Evolutionary conservation across 2,329 filamentous ascomycete species (phyloP).

Genomic region (Didymella glomerata): DNA sequence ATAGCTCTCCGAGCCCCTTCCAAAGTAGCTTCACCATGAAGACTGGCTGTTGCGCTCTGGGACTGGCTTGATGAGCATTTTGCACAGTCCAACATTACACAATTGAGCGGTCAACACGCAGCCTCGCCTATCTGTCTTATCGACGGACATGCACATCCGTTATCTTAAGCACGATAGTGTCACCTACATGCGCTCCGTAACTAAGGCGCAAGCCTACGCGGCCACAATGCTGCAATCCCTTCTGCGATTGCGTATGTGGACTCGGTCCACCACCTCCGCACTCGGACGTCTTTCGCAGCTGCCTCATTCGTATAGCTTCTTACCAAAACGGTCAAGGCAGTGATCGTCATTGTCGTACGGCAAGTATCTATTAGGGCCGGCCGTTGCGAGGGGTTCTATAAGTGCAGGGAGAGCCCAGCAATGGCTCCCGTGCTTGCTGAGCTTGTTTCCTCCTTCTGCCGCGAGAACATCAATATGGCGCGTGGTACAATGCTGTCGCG

Average conservation of each 20-base stretch:
- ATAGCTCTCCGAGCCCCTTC: neutral
- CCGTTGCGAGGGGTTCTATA: slow-evolving; percentile 18
- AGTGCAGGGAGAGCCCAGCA: slow-evolving; percentile 15
- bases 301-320: slow-evolving; percentile 19
- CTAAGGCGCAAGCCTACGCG: slow-evolving; percentile 3
- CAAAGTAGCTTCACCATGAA: neutral
- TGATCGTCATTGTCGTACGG: slow-evolving; percentile 16
- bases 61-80: neutral
- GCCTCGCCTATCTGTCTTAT: slow-evolving; percentile 19
- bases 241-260: slow-evolving; percentile 19
- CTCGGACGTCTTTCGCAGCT: slow-evolving; percentile 20
- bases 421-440: slow-evolving; percentile 14
- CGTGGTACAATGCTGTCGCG: slow-evolving; percentile 28
- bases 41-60: neutral
- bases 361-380: slow-evolving; percentile 7
- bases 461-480: slow-evolving; percentile 31
- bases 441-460: slow-evolving; percentile 24
- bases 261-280: slow-evolving; percentile 8
- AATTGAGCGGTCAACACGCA: neutral
- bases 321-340: slow-evolving; percentile 14
- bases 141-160: slow-evolving; percentile 1
- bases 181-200: slow-evolving; percentile 4
- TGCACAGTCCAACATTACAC: neutral
- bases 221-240: slow-evolving; percentile 13
- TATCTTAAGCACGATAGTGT: slow-evolving; percentile 9